These are phyloP conservation scores for Biscutella laevigata DNA, from an alignment of 441 rosid genomes.

Conservation along the genomic window DNA sequence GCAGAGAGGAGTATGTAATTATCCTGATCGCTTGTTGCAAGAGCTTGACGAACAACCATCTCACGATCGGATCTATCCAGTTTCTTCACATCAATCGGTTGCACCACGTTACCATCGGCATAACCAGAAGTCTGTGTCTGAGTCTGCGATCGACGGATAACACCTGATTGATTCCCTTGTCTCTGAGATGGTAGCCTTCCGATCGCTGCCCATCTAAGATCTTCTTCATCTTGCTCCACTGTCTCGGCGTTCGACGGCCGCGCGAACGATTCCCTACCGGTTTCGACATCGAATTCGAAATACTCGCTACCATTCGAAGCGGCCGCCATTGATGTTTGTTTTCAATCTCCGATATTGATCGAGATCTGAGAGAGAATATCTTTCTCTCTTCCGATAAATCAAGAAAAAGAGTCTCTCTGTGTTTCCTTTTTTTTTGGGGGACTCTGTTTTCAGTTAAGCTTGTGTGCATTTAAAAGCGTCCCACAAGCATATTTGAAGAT, in stretches of 20 bases:
- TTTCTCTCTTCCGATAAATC: no score
- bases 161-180: conserved; percentile 36
- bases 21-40: conserved; percentile 81
- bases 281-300: conserved; percentile 56
- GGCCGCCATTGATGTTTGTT: conserved; percentile 37
- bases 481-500: no score
- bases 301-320: conserved; percentile 70
- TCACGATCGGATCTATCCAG: conserved; percentile 53
- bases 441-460: no score
- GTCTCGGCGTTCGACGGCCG: conserved; percentile 62
- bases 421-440: no score
- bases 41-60: conserved; percentile 65
- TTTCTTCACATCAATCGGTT: conserved; percentile 62
- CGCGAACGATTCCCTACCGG: conserved; percentile 38
- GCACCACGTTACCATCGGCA: conserved; percentile 26
- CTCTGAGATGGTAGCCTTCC: conserved; percentile 57
- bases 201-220: conserved; percentile 78
- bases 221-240: conserved; percentile 62
- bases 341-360: not conserved
- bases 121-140: conserved; percentile 17
- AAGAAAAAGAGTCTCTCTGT: no score
- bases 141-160: conserved; percentile 34
- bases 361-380: not conserved
- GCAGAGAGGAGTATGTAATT: conserved; percentile 56
- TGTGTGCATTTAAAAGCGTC: no score